Evolutionary conservation across 2,329 filamentous ascomycete genomes (phyloP).

Genomic region (Paraphaeosphaeria sporulosa): DNA sequence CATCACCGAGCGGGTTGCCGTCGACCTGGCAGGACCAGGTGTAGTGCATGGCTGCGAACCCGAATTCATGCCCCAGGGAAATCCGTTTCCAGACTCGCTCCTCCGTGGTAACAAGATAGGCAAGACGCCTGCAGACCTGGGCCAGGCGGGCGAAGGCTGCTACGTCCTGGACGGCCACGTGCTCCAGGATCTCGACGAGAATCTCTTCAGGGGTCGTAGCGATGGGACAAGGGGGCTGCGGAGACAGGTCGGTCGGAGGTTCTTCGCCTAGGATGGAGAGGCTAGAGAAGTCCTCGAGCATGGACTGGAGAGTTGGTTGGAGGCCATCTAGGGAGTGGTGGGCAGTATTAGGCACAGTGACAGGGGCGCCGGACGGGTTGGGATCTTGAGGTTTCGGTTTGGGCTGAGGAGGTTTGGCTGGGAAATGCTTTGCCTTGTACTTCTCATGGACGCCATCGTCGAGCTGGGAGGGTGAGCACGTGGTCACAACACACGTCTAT

Average conservation of each 20-base stretch:
- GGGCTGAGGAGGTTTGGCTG: constrained; percentile 57
- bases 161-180: constrained; percentile 77
- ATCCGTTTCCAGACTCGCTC: constrained; percentile 85
- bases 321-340: constrained; percentile 65
- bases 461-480: constrained; percentile 62
- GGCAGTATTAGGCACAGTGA: constrained; percentile 61
- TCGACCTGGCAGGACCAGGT: constrained; percentile 70
- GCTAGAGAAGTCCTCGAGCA: constrained; percentile 77
- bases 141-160: constrained; percentile 78
- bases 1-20: constrained; percentile 54
- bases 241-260: constrained; percentile 74
- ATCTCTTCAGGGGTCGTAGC: constrained; percentile 82
- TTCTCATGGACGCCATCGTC: constrained; percentile 83
- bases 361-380: constrained; percentile 59
- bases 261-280: constrained; percentile 73
- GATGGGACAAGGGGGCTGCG: constrained; percentile 81
- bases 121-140: constrained; percentile 84
- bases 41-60: constrained; percentile 85
- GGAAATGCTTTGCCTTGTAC: constrained; percentile 93
- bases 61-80: constrained; percentile 73
- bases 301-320: constrained; percentile 67
- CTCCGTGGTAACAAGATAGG: constrained; percentile 84
- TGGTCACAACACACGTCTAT: neutral
- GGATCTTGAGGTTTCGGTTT: constrained; percentile 33
- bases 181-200: constrained; percentile 76